Percentiles rank a stretch among this genome's conserved stretches.
These are phyloP conservation scores for Psilocybe azurescens DNA, from an alignment of 768 basidiomycete genomes.

Conservation along the genomic window DNA sequence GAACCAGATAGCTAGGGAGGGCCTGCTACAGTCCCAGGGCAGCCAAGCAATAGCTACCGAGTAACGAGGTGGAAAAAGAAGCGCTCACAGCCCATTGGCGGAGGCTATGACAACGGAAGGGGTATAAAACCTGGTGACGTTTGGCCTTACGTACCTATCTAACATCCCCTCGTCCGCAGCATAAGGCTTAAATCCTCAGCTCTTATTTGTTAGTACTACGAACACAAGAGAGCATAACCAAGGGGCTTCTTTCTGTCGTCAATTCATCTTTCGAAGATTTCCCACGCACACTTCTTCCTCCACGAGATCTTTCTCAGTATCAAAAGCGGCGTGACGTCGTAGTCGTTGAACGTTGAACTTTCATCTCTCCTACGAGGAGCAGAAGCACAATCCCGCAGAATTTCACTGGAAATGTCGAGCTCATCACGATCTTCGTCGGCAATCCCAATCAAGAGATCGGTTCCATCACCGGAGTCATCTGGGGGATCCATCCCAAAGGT, in stretches of 20 bases:
- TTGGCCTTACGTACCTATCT: neutral
- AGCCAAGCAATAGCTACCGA: neutral
- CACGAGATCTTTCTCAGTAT: neutral
- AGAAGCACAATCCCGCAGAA: neutral
- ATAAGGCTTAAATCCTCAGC: too few species aligned
- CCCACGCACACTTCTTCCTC: neutral
- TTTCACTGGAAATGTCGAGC: neutral
- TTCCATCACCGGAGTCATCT: conserved; percentile 16
- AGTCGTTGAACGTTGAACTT: neutral
- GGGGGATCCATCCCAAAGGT: conserved; percentile 22
- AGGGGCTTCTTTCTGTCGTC: neutral
- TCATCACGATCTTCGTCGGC: conserved; percentile 19
- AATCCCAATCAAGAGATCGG: conserved; percentile 15
- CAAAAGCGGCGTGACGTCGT: neutral
- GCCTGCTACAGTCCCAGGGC: too few species aligned
- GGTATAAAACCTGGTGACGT: neutral
- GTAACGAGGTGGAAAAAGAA: neutral
- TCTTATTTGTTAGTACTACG: too few species aligned
- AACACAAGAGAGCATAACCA: too few species aligned
- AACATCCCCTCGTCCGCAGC: too few species aligned
- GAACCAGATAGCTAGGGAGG: too few species aligned
- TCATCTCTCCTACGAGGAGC: neutral
- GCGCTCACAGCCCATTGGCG: neutral
- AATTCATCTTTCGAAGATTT: neutral
- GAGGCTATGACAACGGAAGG: neutral